Conservation (phyloP, 2,329 filamentous ascomycete genomes). For the Penicillium brasilianum region DNA sequence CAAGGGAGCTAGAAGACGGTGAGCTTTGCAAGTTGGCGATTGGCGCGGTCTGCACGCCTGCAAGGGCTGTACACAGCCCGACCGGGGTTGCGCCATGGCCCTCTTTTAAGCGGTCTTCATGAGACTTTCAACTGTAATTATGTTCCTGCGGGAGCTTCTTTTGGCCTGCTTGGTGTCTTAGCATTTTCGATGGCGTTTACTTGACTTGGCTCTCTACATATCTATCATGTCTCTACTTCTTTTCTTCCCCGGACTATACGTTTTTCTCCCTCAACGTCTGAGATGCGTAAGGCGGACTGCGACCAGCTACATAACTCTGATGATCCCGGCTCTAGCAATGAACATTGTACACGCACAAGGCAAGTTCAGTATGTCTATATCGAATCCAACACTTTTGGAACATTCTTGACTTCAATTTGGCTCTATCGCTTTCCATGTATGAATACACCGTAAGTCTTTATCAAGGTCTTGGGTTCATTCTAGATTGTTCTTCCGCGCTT, state of each 20-base stretch:
- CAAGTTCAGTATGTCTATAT: background rate
- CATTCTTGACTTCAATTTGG: background rate
- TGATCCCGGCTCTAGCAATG: background rate
- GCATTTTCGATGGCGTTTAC: conserved; percentile 25
- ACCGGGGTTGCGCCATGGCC: conserved; percentile 17
- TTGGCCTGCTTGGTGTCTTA: conserved; percentile 13
- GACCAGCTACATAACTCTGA: conserved; percentile 5
- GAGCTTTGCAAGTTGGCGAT: conserved; percentile 20
- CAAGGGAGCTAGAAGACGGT: conserved; percentile 71
- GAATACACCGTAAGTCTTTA: background rate
- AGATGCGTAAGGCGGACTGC: background rate
- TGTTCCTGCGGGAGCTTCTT: conserved; percentile 17
- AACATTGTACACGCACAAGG: background rate
- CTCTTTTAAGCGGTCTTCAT: background rate
- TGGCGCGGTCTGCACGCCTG: conserved; percentile 27
- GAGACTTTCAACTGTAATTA: conserved; percentile 15
- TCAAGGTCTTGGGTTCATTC: background rate
- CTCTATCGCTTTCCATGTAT: background rate
- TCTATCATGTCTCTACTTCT: conserved; percentile 13
- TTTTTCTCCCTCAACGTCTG: background rate
- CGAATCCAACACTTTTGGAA: background rate
- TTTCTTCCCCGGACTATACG: background rate
- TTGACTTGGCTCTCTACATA: conserved; percentile 13
- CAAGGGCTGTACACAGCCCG: conserved; percentile 26
- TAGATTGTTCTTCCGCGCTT: conserved; percentile 6